Evolutionary conservation across 1,284 basidiomycete species (phyloP).

Genomic region (Fereydounia khargensis): DNA sequence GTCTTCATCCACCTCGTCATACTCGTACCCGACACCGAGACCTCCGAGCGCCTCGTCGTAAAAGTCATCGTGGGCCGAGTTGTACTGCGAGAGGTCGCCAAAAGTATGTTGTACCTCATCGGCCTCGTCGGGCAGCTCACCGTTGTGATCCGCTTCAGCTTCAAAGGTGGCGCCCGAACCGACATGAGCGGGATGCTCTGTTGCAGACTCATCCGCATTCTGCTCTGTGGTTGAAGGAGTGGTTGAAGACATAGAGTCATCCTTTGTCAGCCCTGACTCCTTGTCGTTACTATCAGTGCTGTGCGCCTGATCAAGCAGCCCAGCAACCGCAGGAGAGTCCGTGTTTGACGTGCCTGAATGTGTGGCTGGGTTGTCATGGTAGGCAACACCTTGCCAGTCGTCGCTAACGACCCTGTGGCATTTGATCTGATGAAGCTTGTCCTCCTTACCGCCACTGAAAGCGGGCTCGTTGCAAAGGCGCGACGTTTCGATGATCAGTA

Average conservation of each 20-base stretch:
- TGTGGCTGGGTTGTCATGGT: conserved; percentile 9
- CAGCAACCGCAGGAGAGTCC: too few species aligned
- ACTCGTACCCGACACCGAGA: conserved; percentile 10
- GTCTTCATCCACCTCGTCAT: conserved; percentile 3
- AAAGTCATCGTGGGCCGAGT: conserved; percentile 28
- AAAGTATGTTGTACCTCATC: conserved; percentile 12
- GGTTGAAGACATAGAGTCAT: too few species aligned
- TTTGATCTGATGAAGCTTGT: conserved; percentile 10
- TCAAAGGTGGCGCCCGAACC: neutral
- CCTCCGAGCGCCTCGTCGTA: conserved; percentile 27
- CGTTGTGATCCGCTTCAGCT: neutral
- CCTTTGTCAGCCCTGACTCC: too few species aligned
- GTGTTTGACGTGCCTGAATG: neutral
- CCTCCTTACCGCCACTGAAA: conserved; percentile 30
- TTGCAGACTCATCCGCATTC: neutral
- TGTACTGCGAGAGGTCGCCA: conserved; percentile 25
- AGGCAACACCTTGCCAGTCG: conserved; percentile 8
- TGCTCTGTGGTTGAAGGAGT: too few species aligned
- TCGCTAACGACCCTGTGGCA: conserved; percentile 28
- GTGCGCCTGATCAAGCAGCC: neutral
- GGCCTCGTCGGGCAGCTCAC: neutral
- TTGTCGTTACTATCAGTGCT: neutral
- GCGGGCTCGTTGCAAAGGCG: conserved; percentile 26
- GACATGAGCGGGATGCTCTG: neutral
- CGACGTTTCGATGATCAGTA: conserved; percentile 36